phyloP scores from a whole-genome alignment of 306 rosid species.

The Acacia acuminata region DNA sequence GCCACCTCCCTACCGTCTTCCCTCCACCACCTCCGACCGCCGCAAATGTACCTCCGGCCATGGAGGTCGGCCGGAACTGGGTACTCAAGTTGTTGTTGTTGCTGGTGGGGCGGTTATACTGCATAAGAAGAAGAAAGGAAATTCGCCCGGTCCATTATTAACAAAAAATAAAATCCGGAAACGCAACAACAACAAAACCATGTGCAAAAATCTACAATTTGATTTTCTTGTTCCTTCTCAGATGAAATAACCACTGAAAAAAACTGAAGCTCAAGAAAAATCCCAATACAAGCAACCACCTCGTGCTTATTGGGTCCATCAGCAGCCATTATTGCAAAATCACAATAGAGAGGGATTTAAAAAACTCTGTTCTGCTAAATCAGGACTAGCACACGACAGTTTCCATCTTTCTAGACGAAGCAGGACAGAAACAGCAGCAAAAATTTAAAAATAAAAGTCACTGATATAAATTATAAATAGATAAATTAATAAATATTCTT shows the following conservation, averaged over 20 bases:
- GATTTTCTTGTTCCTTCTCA: not conserved
- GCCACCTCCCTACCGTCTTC: conserved; percentile 92
- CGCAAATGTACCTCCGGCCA: conserved; percentile 8
- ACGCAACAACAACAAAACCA: not conserved
- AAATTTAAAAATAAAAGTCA: not conserved
- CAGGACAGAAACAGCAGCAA: not conserved
- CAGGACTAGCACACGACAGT: conserved; percentile 15
- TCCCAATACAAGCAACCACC: conserved; percentile 23
- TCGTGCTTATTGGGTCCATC: conserved; percentile 26
- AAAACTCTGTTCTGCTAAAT: not conserved
- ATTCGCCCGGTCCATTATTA: conserved; percentile 4
- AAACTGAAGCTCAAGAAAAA: not conserved
- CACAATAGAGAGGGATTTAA: not conserved
- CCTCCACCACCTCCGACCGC: conserved; percentile 47
- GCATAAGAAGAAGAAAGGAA: conserved; percentile 31
- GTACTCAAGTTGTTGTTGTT: conserved; percentile 26
- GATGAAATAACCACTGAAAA: not conserved
- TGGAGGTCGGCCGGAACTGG: conserved; percentile 38
- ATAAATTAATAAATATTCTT: not conserved
- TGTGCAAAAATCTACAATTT: not conserved
- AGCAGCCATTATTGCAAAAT: conserved; percentile 27
- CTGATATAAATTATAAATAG: too few relatives aligned
- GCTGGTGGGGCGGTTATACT: conserved; percentile 57
- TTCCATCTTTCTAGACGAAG: conserved; percentile 13
- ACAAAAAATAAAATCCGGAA: not conserved